Evolutionary conservation across 768 basidiomycete genomes (phyloP).

Genomic region (Calocybe gangraenosa): DNA sequence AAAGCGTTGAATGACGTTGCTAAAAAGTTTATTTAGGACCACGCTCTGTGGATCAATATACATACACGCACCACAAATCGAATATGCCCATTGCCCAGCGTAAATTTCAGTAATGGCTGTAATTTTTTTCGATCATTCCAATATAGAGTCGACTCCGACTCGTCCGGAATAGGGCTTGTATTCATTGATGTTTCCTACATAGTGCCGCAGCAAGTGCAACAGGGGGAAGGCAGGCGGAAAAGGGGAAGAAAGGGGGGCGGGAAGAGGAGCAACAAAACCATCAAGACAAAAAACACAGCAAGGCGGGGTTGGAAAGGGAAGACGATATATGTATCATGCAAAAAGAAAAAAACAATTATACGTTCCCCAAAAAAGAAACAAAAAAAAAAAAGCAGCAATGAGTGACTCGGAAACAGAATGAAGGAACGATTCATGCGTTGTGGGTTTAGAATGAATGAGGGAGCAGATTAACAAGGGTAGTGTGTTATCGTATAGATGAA

Average conservation of each 20-base stretch:
- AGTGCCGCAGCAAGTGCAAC: neutral
- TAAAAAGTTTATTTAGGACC: too few species aligned
- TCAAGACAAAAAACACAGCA: neutral
- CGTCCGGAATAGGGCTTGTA: too few species aligned
- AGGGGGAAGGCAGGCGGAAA: neutral
- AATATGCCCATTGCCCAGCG: too few species aligned
- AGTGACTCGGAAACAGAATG: neutral
- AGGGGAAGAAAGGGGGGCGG: neutral
- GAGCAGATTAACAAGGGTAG: constrained; percentile 7
- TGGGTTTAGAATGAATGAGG: neutral
- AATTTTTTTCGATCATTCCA: too few species aligned
- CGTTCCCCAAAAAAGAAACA: constrained; percentile 6
- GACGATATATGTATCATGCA: constrained; percentile 5
- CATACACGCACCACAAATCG: too few species aligned
- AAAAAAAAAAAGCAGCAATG: too few species aligned
- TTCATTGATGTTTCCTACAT: neutral
- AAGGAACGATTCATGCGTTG: constrained; percentile 1
- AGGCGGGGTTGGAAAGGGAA: neutral
- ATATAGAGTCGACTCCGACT: too few species aligned
- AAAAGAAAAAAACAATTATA: too few species aligned
- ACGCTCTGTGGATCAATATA: too few species aligned
- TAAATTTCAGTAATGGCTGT: too few species aligned
- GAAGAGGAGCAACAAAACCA: neutral
- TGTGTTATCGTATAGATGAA: constrained; percentile 1
- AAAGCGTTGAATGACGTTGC: too few species aligned